phyloP scores from a whole-genome alignment of 805 yeast species.

The Starmerella apis region DNA sequence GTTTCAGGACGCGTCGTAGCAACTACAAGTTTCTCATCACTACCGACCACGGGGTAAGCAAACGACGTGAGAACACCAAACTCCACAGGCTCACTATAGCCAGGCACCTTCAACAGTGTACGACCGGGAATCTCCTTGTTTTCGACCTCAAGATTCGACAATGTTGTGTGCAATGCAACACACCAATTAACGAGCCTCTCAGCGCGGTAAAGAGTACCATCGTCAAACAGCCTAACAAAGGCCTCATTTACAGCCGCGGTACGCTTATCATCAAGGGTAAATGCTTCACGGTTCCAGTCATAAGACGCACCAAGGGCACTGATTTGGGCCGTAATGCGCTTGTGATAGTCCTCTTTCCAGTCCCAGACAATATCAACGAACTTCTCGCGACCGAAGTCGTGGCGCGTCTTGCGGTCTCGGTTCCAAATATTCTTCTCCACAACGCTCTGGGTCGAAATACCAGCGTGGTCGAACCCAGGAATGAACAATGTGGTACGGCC shows the following conservation, averaged over 20 bases:
- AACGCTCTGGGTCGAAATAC: conserved; percentile 96
- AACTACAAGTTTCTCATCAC: conserved; percentile 77
- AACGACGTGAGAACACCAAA: conserved; percentile 96
- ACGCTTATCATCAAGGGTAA: conserved; percentile 74
- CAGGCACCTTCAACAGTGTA: conserved; percentile 75
- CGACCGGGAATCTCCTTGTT: conserved; percentile 79
- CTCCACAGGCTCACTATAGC: conserved; percentile 80
- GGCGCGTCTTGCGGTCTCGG: conserved; percentile 77
- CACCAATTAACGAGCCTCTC: conserved; percentile 93
- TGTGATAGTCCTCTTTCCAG: conserved; percentile 93
- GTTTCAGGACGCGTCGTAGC: conserved; percentile 99
- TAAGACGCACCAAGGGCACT: conserved; percentile 88
- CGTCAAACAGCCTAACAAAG: conserved; percentile 83
- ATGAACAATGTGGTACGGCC: conserved; percentile 87
- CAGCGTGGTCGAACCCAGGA: conserved; percentile 98
- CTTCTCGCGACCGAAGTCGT: conserved; percentile 87
- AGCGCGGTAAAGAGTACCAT: conserved; percentile 91
- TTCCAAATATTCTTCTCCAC: conserved; percentile 95
- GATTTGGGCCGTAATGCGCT: conserved; percentile 73
- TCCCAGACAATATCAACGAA: conserved; percentile 89
- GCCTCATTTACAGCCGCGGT: conserved; percentile 80
- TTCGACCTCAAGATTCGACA: conserved; percentile 92
- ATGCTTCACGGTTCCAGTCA: conserved; percentile 91
- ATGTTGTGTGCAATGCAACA: conserved; percentile 84
- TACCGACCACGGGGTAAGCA: conserved; percentile 76